These are phyloP conservation scores for Tetraselmis chui DNA, from an alignment of 139 green algal genomes.

Conservation along the genomic window DNA sequence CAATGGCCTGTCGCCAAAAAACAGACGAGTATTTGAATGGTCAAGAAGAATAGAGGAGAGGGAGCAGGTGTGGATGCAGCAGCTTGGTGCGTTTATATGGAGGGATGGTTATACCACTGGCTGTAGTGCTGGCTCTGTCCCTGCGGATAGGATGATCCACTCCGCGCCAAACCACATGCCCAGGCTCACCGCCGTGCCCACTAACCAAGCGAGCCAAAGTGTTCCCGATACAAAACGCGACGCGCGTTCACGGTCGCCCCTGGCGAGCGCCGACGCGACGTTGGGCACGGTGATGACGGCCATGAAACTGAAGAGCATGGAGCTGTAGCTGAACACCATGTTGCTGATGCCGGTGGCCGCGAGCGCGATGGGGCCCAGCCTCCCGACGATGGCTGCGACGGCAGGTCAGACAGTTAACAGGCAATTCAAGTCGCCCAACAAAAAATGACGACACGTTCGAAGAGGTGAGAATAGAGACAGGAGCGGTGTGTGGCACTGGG, in stretches of 20 bases:
- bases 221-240: background rate
- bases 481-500: background rate
- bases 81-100: too few species aligned
- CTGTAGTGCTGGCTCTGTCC: background rate
- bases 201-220: background rate
- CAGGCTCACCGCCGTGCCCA: background rate
- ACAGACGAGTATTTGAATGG: background rate
- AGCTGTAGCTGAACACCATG: slow-evolving; percentile 2
- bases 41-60: background rate
- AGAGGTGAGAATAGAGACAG: too few species aligned
- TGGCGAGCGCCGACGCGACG: background rate
- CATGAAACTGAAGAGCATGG: background rate
- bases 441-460: too few species aligned
- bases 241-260: background rate
- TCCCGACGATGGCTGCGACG: background rate
- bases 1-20: background rate
- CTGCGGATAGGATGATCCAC: background rate
- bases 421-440: too few species aligned
- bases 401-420: too few species aligned
- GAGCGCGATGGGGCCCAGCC: background rate
- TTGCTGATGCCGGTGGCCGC: background rate
- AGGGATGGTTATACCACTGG: background rate
- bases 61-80: background rate
- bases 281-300: background rate
- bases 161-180: slow-evolving; percentile 2